Percentiles rank a stretch among this genome's conserved stretches.
Conservation (phyloP, 2,329 filamentous ascomycete genomes). For the Sporothrix brasiliensis region DNA sequence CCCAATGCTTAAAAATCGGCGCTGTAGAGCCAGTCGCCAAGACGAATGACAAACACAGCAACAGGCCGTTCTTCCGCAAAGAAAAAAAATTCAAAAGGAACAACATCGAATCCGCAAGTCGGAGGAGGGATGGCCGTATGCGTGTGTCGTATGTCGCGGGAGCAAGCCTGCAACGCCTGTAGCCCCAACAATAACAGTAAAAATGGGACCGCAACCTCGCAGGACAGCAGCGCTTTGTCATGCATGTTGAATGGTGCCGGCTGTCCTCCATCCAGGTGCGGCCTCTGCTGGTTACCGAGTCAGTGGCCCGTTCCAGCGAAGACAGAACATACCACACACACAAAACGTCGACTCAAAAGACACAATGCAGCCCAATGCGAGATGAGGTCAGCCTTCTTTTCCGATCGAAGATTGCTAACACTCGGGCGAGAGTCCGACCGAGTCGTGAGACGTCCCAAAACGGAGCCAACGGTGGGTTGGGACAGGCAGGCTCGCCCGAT, state of each 20-base stretch:
- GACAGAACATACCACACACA: no score
- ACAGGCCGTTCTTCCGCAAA: neutral
- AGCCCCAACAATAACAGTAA: neutral
- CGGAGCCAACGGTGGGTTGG: neutral
- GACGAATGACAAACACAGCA: conserved; percentile 6
- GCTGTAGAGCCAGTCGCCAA: neutral
- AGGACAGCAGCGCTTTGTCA: neutral
- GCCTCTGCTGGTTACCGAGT: neutral
- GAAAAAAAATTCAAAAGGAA: neutral
- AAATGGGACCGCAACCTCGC: neutral
- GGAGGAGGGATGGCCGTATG: neutral
- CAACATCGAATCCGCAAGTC: neutral
- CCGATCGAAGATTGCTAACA: conserved; percentile 22
- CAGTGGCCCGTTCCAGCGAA: no score
- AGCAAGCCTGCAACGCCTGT: neutral
- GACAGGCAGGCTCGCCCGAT: neutral
- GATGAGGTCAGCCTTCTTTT: conserved; percentile 20
- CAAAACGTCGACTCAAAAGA: neutral
- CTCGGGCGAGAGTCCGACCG: conserved; percentile 26
- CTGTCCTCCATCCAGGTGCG: no score
- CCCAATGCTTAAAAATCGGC: conserved; percentile 16
- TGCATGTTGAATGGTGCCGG: neutral
- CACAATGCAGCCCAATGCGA: neutral
- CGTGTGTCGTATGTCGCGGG: neutral
- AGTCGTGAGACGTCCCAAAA: neutral